Percentiles rank a stretch among this genome's conserved stretches.
Conservation (phyloP, 2,329 filamentous ascomycete species). For the Zymoseptoria pseudotritici region DNA sequence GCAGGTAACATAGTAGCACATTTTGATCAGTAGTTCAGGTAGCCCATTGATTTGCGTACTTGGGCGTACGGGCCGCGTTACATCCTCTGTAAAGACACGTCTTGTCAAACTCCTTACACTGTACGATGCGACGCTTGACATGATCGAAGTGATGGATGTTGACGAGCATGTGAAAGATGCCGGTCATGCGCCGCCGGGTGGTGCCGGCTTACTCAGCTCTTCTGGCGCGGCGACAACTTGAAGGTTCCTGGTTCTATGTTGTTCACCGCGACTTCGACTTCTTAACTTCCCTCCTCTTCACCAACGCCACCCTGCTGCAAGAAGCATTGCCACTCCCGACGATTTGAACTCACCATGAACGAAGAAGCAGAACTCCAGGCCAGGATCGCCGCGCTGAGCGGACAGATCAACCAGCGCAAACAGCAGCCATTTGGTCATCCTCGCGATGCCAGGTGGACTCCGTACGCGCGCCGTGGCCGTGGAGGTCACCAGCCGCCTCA, state of each 20-base stretch:
- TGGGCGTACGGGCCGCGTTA: neutral
- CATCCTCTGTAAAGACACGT: neutral
- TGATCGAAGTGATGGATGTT: neutral
- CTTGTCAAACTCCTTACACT: neutral
- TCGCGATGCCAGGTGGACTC: constrained; percentile 15
- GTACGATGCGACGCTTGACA: neutral
- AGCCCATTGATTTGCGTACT: too few relatives aligned
- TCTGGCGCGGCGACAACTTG: neutral
- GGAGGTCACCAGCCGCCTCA: constrained; percentile 34
- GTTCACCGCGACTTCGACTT: neutral
- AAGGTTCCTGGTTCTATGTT: neutral
- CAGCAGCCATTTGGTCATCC: constrained; percentile 5
- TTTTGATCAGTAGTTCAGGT: too few relatives aligned
- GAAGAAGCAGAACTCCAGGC: constrained; percentile 26
- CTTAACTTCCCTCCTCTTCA: neutral
- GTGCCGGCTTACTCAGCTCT: neutral
- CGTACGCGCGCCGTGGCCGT: constrained; percentile 15
- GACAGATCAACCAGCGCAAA: constrained; percentile 27
- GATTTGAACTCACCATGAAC: constrained; percentile 17
- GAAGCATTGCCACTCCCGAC: too few relatives aligned
- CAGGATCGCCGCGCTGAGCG: constrained; percentile 23
- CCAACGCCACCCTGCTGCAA: neutral
- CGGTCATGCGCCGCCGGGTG: too few relatives aligned
- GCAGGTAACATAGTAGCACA: too few relatives aligned
- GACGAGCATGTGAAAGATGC: neutral